Evolutionary conservation across 768 basidiomycete species (phyloP), one percentile per base, ranked within the genome.

Genomic region (Lactarius akahatsu): DNA sequence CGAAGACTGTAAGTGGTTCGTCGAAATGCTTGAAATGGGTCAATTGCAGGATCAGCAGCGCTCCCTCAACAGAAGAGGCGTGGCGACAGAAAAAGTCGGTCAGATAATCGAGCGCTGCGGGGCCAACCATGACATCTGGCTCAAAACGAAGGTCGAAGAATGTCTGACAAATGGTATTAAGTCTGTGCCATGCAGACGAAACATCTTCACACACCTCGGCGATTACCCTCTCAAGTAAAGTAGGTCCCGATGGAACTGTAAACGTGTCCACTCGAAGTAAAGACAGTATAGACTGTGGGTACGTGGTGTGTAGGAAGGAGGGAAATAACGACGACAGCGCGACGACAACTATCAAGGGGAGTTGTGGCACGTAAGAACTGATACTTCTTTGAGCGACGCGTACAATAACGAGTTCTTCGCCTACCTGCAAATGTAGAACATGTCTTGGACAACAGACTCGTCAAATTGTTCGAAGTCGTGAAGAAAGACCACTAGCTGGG

Each of bases 381-480:
- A 1, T 15, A 36, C 5, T n/a, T 50, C n/a, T 23, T 8, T 50
- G 45, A 55, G 38, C 45, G 43, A 57, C 18, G n/a, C 28, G 26
- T 32, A 7, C 38, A 30, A 16, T 1, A 3, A 54, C 15, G 30
- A 26, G n/a, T 54, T 41, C 15, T 40, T 36, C 16, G 57, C 73
- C 36, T 67, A 87, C 90, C 88, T 90, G 79, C 83, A 89, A 41
- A 92, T 86, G 61, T 88, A 82, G 50, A 91, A 84, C 20, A 91
- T 71, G 70, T 92, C 90, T 71, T 88, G 85, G 57, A 92, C 74
- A 2, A 92, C 80, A 2, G 69, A 62, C 0, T 83, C 76, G 63
- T 90, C 89, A 58, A 90, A 84, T 72, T 86, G 84, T 71, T 92
- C 91, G 69, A 93, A 91, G 63, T 90, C 87, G 63, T 91, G 89